These are phyloP conservation scores for Azolla pinnata DNA, from an alignment of 75 land plant genomes.

Conservation along the genomic window DNA sequence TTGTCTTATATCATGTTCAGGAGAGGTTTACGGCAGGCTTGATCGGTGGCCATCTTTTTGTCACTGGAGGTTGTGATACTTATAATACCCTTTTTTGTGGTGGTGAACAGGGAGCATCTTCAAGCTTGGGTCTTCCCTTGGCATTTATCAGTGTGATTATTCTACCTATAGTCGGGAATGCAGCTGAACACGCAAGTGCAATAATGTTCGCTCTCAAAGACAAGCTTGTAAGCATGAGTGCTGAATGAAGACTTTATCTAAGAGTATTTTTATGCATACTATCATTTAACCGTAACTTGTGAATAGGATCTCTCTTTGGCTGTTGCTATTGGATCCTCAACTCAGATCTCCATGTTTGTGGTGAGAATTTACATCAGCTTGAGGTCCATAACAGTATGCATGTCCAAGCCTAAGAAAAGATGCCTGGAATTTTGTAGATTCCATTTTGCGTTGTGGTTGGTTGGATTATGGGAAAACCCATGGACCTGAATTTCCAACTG, in stretches of 20 bases:
- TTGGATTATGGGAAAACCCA: constrained; percentile 68
- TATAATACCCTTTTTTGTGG: too few relatives aligned
- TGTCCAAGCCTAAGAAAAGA: background rate
- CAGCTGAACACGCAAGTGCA: constrained; percentile 93
- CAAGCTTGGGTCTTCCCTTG: constrained; percentile 66
- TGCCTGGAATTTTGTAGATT: constrained; percentile 44
- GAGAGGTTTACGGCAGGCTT: too few relatives aligned
- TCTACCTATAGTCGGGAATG: constrained; percentile 90
- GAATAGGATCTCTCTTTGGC: constrained; percentile 79
- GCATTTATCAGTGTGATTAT: constrained; percentile 81
- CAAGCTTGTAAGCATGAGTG: constrained; percentile 65
- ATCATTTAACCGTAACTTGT: too few relatives aligned
- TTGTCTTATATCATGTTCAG: too few relatives aligned
- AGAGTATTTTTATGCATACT: too few relatives aligned
- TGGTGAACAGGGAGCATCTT: constrained; percentile 60
- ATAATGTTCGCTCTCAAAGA: constrained; percentile 89
- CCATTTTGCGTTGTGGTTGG: constrained; percentile 93
- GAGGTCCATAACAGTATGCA: background rate
- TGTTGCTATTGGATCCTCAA: constrained; percentile 96
- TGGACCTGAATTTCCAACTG: constrained; percentile 92
- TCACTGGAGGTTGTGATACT: too few relatives aligned
- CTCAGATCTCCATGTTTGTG: constrained; percentile 99
- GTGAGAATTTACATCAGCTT: constrained; percentile 37
- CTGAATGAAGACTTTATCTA: too few relatives aligned
- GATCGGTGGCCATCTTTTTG: too few relatives aligned